Evolutionary conservation across 345 rosid genomes (phyloP), one percentile per base, ranked within the genome.

Genomic region (Gossypium herbaceum): DNA sequence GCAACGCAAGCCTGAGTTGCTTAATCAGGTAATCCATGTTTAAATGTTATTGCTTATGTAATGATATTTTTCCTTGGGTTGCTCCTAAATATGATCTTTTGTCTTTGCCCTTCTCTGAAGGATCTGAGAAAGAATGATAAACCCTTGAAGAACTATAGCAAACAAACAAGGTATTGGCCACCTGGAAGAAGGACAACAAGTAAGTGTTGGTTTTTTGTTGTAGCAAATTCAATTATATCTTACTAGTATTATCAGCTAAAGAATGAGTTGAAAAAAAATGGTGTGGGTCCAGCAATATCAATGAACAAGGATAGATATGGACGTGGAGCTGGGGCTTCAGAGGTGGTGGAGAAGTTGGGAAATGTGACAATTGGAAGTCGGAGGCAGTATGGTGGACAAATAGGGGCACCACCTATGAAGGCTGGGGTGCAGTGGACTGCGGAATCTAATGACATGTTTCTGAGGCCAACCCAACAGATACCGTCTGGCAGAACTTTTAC

Each of bases 151-250:
- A 76, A 82, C 79, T 60, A 76, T 67, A 76, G 61, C 34, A 90
- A 67, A 73, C 91, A 81, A 75, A 79, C 83, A 43, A 91, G 75
- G 75, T 93, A 93, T 85, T 89, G 78, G 57, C 91, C 92, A 29
- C 94, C 89, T 1, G 94, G 91, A 79, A 89, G 84, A 88, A 91
- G 81, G 81, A 89, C 86, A 78, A 91, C 92, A 61, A 70, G 98
- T 94, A 89, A 88, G 97, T 78, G 16, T 5, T 52, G 13, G 47
- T 5, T 22, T 9, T 56, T 56, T 20, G 25, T 56, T 19, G 9
- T 19, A 19, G 20, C 20, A 19, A n/a, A 19, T 73, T 17, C 15
- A 44, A 24, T 39, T 9, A 45, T 58, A 15, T 24, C 17, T 20
- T 48, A 12, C 11, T 41, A 64, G 51, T 41, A 65, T 65, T 12